phyloP scores from a whole-genome alignment of 2,329 filamentous ascomycete genomes.

The Pestalotiopsis fici region DNA sequence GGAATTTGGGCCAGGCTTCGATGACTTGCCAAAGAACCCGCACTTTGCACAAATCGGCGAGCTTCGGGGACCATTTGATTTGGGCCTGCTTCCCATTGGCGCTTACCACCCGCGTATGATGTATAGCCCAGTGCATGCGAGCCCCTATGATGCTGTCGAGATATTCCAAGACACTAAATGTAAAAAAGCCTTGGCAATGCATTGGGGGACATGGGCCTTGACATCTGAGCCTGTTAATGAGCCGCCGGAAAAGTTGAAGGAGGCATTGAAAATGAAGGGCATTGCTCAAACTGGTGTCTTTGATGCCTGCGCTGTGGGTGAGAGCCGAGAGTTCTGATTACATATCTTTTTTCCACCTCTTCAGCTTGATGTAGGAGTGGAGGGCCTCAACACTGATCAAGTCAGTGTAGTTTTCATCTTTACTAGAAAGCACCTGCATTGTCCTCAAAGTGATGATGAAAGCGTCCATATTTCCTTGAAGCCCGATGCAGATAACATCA shows the following conservation, averaged over 20 bases:
- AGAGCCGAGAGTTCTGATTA: conserved; percentile 72
- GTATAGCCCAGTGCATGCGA: conserved; percentile 81
- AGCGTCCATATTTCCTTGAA: too few species aligned
- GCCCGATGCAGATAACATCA: too few species aligned
- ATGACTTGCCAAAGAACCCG: conserved; percentile 71
- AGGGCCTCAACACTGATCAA: background rate
- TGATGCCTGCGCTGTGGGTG: conserved; percentile 81
- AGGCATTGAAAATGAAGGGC: conserved; percentile 69
- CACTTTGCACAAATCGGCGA: conserved; percentile 84
- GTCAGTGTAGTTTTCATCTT: background rate
- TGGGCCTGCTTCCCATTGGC: conserved; percentile 91
- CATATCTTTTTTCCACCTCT: background rate
- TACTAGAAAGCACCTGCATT: background rate
- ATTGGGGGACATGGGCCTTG: conserved; percentile 90
- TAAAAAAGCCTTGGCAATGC: conserved; percentile 79
- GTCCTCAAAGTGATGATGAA: background rate
- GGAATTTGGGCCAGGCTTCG: conserved; percentile 70
- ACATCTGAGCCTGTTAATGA: conserved; percentile 85
- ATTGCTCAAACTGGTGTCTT: conserved; percentile 73
- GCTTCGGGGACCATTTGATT: conserved; percentile 83
- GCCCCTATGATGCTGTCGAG: conserved; percentile 84
- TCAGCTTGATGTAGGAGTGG: background rate
- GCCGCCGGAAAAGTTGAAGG: conserved; percentile 71
- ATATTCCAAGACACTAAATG: conserved; percentile 87
- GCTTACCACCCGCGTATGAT: conserved; percentile 75